Evolutionary conservation across 2,329 filamentous ascomycete genomes (phyloP).

Genomic region (Claviceps pazoutovae): DNA sequence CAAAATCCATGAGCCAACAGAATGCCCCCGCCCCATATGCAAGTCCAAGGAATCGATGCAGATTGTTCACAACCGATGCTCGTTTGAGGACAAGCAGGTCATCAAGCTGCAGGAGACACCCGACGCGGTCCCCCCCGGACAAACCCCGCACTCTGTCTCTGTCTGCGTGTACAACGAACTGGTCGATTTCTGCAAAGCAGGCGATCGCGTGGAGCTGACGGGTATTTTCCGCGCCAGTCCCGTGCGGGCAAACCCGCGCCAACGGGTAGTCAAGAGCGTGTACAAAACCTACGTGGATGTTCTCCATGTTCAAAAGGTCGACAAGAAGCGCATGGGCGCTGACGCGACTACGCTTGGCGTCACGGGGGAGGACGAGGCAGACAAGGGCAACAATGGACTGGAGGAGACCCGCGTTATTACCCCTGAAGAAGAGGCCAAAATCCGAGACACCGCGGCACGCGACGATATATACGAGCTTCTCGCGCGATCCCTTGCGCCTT

Average conservation of each 20-base stretch:
- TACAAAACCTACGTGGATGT: constrained; percentile 98
- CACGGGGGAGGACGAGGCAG: constrained; percentile 52
- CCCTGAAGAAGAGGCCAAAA: constrained; percentile 79
- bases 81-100: constrained; percentile 93
- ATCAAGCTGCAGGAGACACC: constrained; percentile 98
- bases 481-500: constrained; percentile 79
- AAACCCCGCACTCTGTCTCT: constrained; percentile 94
- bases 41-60: constrained; percentile 90
- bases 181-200: constrained; percentile 94
- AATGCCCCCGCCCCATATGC: constrained; percentile 73
- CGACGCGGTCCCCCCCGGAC: constrained; percentile 83
- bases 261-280: constrained; percentile 82
- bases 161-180: constrained; percentile 94
- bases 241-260: constrained; percentile 84
- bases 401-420: constrained; percentile 75
- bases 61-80: constrained; percentile 89
- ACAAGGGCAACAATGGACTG: constrained; percentile 56
- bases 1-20: constrained; percentile 87
- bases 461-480: constrained; percentile 88
- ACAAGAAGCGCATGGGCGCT: constrained; percentile 85
- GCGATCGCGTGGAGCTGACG: constrained; percentile 89
- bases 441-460: constrained; percentile 64
- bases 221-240: constrained; percentile 94
- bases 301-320: constrained; percentile 88
- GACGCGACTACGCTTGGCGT: constrained; percentile 80